phyloP scores from a whole-genome alignment of 75 land plant genomes.

The Sequoiadendron giganteum region DNA sequence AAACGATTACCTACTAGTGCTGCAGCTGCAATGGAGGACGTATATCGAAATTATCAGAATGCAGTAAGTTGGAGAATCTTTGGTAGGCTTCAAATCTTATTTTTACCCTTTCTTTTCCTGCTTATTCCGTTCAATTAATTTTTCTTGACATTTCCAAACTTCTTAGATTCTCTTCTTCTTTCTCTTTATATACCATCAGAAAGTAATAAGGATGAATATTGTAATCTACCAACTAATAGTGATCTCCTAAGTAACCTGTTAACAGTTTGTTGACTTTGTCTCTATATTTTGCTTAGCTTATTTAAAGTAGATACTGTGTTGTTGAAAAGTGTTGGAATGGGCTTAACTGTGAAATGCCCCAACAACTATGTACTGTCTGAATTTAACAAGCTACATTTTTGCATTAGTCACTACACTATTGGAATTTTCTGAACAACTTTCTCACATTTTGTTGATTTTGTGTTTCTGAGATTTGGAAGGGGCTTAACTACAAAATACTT shows the following conservation, averaged over 20 bases:
- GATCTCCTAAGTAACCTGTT: background rate
- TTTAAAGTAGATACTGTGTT: background rate
- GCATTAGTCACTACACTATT: background rate
- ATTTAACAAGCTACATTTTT: background rate
- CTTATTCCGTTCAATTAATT: background rate
- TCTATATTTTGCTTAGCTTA: background rate
- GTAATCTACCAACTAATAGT: background rate
- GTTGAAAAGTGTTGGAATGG: background rate
- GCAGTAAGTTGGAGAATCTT: slow-evolving; percentile 58
- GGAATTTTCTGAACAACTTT: background rate
- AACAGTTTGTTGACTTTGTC: background rate
- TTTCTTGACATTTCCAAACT: background rate
- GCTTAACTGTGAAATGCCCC: background rate
- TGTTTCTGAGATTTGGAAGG: background rate
- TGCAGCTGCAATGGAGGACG: slow-evolving; percentile 72
- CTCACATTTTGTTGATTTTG: background rate
- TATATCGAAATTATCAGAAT: slow-evolving; percentile 79
- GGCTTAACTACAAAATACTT: background rate
- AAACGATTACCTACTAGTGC: slow-evolving; percentile 62
- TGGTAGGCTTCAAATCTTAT: background rate
- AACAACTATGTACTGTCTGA: background rate
- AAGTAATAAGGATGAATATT: background rate
- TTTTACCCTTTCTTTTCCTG: background rate
- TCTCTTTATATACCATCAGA: background rate
- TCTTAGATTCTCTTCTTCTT: background rate